Evolutionary conservation across 495 filamentous ascomycete genomes (phyloP).

Genomic region (Aspergillus sparsus): DNA sequence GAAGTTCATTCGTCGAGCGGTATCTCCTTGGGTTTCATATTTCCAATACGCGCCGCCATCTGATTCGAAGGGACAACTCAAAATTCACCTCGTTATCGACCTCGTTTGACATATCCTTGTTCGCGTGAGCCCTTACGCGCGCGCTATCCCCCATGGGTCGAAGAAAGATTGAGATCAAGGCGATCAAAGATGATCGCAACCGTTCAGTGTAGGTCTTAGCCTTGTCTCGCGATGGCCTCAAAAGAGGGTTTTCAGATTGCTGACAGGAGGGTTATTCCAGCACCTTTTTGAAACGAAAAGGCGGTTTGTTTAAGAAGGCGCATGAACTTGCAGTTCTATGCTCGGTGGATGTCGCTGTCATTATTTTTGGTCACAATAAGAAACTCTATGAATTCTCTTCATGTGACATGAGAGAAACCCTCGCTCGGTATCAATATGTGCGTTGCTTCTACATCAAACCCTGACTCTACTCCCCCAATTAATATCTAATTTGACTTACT

Average conservation of each 20-base stretch:
- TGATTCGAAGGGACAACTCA: conserved; percentile 17
- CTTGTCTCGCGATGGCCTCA: conserved; percentile 9
- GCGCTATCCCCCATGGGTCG: conserved; percentile 55
- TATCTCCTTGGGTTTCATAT: conserved; percentile 21
- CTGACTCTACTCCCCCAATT: not conserved
- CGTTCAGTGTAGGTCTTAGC: conserved; percentile 84
- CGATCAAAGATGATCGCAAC: conserved; percentile 99
- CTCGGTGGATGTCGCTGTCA: conserved; percentile 96
- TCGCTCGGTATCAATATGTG: conserved; percentile 87
- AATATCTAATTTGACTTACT: conserved; percentile 7
- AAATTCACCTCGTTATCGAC: conserved; percentile 8
- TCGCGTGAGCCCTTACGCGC: conserved; percentile 19
- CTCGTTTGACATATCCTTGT: conserved; percentile 13
- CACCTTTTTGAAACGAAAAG: conserved; percentile 97
- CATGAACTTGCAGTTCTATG: conserved; percentile 97
- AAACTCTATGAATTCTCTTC: conserved; percentile 98
- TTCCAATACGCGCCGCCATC: conserved; percentile 21
- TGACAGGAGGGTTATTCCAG: conserved; percentile 45
- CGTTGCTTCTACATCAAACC: conserved; percentile 35
- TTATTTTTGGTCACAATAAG: conserved; percentile 98
- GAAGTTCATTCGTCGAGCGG: conserved; percentile 12
- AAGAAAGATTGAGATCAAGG: conserved; percentile 96
- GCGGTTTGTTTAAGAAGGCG: conserved; percentile 98
- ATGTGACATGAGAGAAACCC: conserved; percentile 84
- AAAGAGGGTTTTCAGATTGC: not conserved